These are phyloP conservation scores for Alternaria novae-zelandiae DNA, from an alignment of 2,329 filamentous ascomycete species.

Conservation along the genomic window DNA sequence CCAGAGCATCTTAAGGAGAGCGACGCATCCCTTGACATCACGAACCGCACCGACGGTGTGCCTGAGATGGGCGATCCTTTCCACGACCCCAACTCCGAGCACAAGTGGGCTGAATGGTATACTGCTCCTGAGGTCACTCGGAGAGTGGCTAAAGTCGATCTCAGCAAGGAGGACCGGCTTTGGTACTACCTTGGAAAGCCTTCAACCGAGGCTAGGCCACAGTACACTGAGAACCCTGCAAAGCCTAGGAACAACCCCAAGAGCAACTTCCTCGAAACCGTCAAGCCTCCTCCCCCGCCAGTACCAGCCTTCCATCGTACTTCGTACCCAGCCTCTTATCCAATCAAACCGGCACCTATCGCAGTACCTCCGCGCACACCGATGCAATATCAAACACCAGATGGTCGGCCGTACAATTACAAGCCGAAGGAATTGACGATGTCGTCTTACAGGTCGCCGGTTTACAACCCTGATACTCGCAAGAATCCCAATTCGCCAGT, in stretches of 20 bases:
- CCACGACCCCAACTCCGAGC: conserved; percentile 52
- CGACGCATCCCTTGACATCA: conserved; percentile 51
- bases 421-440: conserved; percentile 40
- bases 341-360: conserved; percentile 53
- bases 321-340: conserved; percentile 49
- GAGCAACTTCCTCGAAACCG: conserved; percentile 75
- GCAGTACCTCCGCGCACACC: conserved; percentile 42
- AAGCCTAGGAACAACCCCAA: conserved; percentile 68
- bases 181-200: conserved; percentile 88
- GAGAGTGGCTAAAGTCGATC: conserved; percentile 71
- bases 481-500: conserved; percentile 48
- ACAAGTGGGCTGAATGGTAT: conserved; percentile 73
- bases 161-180: conserved; percentile 74
- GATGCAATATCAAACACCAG: conserved; percentile 34
- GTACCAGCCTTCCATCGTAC: conserved; percentile 38
- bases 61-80: conserved; percentile 57
- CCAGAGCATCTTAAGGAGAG: conserved; percentile 61
- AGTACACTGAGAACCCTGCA: conserved; percentile 82
- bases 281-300: conserved; percentile 53
- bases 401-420: conserved; percentile 39
- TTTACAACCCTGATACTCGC: conserved; percentile 41
- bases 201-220: conserved; percentile 88
- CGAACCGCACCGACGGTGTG: conserved; percentile 58
- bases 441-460: conserved; percentile 35
- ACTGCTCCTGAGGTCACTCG: conserved; percentile 51